Conservation (phyloP, 129 eudicot genomes). For the Centella asiatica region DNA sequence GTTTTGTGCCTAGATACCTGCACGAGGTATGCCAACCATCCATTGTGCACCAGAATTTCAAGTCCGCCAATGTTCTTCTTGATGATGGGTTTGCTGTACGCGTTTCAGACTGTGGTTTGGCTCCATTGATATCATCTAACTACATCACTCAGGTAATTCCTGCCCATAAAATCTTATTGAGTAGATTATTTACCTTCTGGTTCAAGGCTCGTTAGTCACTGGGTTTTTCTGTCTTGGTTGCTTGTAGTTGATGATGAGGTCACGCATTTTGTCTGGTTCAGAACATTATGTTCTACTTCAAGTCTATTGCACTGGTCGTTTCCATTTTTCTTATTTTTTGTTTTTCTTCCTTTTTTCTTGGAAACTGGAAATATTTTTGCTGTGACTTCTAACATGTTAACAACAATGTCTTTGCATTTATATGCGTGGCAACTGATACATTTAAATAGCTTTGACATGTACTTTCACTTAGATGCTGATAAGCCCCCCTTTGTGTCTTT, state of each 20-base stretch:
- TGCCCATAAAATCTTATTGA: not conserved
- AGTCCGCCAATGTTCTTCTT: conserved; percentile 72
- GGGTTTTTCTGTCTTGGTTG: not conserved
- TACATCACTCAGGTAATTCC: conserved; percentile 48
- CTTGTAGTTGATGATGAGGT: not conserved
- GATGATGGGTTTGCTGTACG: conserved; percentile 53
- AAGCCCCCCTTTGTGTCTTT: no score
- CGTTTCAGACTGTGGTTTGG: conserved; percentile 94
- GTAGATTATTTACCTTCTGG: not conserved
- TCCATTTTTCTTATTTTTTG: no score
- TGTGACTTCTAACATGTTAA: no score
- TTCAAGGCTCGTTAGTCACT: not conserved
- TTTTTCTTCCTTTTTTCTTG: no score
- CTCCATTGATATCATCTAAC: conserved; percentile 49
- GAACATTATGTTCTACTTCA: not conserved
- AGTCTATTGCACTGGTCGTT: no score
- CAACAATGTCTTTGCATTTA: no score
- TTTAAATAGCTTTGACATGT: no score
- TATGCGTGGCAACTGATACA: no score
- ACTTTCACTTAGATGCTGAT: no score
- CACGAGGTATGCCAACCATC: conserved; percentile 83
- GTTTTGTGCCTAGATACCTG: conserved; percentile 49
- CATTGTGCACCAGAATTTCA: conserved; percentile 68
- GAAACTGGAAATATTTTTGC: no score
- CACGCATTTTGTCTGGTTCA: no score